Percentiles rank a stretch among this genome's conserved stretches.
These are phyloP conservation scores for Pleoardoris graminearum DNA, from an alignment of 2,329 filamentous ascomycete species.

Conservation along the genomic window DNA sequence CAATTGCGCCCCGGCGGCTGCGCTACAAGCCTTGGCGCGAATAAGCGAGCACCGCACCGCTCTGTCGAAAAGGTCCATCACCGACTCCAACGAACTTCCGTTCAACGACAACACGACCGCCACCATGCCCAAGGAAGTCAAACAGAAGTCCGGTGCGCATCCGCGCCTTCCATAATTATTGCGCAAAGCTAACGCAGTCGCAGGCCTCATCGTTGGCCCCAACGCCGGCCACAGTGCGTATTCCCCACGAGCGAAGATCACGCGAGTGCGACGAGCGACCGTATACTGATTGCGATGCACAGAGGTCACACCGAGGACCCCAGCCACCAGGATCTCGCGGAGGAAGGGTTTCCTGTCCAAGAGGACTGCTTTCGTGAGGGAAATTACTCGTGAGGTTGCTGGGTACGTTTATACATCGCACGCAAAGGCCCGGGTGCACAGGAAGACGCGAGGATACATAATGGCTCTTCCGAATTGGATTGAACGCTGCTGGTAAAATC, in stretches of 20 bases:
- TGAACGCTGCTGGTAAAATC: not conserved
- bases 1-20: not conserved
- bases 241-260: constrained; percentile 18
- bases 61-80: constrained; percentile 14
- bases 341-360: constrained; percentile 97
- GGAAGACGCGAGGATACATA: constrained; percentile 3
- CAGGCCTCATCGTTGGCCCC: constrained; percentile 60
- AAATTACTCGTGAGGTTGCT: constrained; percentile 97
- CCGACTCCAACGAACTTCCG: constrained; percentile 15
- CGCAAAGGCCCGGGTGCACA: not conserved
- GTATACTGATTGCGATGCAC: constrained; percentile 31
- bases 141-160: constrained; percentile 52
- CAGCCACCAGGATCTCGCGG: constrained; percentile 58
- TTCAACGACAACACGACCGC: constrained; percentile 43
- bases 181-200: constrained; percentile 16
- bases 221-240: constrained; percentile 69
- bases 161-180: not conserved
- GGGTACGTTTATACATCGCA: constrained; percentile 63
- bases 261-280: constrained; percentile 17
- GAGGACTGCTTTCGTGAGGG: constrained; percentile 94
- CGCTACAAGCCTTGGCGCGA: constrained; percentile 9
- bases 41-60: constrained; percentile 13
- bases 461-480: not conserved
- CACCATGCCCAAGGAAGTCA: constrained; percentile 59
- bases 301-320: constrained; percentile 57